Evolutionary conservation across 1,284 basidiomycete genomes (phyloP).

Genomic region (Austropuccinia psidii): DNA sequence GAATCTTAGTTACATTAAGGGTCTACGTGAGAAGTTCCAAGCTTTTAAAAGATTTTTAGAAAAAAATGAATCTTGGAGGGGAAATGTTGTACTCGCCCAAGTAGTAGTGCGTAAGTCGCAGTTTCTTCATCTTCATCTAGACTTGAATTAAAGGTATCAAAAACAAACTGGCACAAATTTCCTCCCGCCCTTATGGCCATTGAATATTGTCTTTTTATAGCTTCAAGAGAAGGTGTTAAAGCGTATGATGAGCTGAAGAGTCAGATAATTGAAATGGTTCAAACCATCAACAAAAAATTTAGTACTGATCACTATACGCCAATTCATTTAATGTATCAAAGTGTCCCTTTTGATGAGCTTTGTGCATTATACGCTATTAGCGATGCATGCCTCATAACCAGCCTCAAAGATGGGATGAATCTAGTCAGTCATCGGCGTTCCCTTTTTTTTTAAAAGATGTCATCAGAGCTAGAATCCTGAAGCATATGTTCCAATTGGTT

Average conservation of each 20-base stretch:
- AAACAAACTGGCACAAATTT: not conserved
- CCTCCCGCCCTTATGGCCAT: not conserved
- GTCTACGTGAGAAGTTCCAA: constrained; percentile 94
- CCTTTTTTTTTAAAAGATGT: not conserved
- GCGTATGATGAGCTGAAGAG: constrained; percentile 96
- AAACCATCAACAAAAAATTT: constrained; percentile 94
- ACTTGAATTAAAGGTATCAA: too few species aligned
- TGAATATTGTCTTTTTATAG: not conserved
- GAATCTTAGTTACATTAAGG: constrained; percentile 74
- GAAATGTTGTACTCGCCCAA: constrained; percentile 93
- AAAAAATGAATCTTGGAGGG: constrained; percentile 98
- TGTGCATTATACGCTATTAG: constrained; percentile 92
- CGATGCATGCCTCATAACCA: constrained; percentile 90
- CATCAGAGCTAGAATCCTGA: not conserved
- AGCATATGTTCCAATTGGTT: not conserved
- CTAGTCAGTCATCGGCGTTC: too few species aligned
- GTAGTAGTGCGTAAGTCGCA: constrained; percentile 70
- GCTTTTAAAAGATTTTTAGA: constrained; percentile 91
- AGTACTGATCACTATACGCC: constrained; percentile 99
- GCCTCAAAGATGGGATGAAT: constrained; percentile 97
- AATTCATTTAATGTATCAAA: constrained; percentile 86
- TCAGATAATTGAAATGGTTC: constrained; percentile 93
- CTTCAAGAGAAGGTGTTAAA: constrained; percentile 93
- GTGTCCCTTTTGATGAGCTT: constrained; percentile 83
- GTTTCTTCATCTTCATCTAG: too few species aligned